Evolutionary conservation across 148 eudicot species (phyloP).

Genomic region (Chenopodium album): DNA sequence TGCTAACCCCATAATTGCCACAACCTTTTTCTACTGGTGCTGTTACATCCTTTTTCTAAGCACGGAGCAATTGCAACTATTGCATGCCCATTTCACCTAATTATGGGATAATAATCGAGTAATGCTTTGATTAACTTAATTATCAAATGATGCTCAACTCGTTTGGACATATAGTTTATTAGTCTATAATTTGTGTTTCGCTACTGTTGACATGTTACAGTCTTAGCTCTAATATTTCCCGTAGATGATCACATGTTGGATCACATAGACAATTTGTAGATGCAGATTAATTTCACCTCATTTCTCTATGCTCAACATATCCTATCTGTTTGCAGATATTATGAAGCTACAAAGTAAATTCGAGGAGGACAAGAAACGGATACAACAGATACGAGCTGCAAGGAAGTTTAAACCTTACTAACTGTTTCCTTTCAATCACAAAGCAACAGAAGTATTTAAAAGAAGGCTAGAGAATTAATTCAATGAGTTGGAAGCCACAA

Average conservation of each 20-base stretch:
- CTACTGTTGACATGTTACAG: neutral
- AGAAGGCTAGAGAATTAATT: neutral
- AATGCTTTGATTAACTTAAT: neutral
- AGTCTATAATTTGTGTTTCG: neutral
- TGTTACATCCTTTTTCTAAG: neutral
- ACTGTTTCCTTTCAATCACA: neutral
- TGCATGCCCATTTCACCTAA: neutral
- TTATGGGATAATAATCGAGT: neutral
- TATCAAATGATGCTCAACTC: neutral
- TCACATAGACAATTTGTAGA: neutral
- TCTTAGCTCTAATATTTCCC: neutral
- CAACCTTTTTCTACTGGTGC: neutral
- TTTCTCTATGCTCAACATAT: neutral
- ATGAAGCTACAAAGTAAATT: slow-evolving; percentile 87
- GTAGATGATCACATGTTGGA: neutral
- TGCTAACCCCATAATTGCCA: neutral
- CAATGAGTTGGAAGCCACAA: neutral
- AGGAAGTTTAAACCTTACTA: slow-evolving; percentile 80
- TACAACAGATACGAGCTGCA: slow-evolving; percentile 81
- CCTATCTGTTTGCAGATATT: slow-evolving; percentile 49
- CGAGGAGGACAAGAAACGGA: slow-evolving; percentile 86
- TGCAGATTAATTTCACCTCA: neutral
- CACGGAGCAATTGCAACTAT: neutral
- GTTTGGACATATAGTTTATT: neutral
- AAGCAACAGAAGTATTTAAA: neutral